Conservation (phyloP, 768 basidiomycete genomes). For the Strobilomyces echinocephalus region DNA sequence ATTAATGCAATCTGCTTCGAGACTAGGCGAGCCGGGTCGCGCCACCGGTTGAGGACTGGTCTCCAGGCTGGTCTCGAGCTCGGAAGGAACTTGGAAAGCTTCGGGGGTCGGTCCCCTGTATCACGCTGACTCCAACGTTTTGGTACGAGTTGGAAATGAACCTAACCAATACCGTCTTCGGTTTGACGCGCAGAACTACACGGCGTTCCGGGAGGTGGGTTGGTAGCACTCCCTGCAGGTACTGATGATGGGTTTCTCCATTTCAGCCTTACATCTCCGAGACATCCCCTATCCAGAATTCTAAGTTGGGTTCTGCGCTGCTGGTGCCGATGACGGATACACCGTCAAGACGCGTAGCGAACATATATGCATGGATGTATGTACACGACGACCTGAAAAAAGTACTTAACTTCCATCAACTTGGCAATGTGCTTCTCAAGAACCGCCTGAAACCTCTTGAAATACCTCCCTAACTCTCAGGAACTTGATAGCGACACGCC, state of each 20-base stretch:
- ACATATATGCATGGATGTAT: slow-evolving; percentile 26
- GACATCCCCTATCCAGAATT: slow-evolving; percentile 38
- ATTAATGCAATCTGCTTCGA: too few relatives aligned
- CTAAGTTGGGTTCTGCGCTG: slow-evolving; percentile 45
- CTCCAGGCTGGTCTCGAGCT: neutral
- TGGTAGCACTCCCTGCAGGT: neutral
- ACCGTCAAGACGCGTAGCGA: slow-evolving; percentile 48
- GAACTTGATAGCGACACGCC: too few relatives aligned
- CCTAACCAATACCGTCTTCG: slow-evolving; percentile 44
- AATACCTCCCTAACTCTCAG: too few relatives aligned
- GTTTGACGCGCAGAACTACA: slow-evolving; percentile 43
- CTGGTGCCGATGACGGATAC: slow-evolving; percentile 38
- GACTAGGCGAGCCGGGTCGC: slow-evolving; percentile 27
- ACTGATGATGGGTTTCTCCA: neutral
- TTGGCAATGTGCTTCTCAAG: too few relatives aligned
- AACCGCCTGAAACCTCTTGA: too few relatives aligned
- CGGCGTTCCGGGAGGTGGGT: slow-evolving; percentile 41
- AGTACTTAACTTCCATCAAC: too few relatives aligned
- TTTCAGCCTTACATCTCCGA: slow-evolving; percentile 43
- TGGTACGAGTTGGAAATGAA: slow-evolving; percentile 54
- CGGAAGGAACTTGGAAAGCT: slow-evolving; percentile 40
- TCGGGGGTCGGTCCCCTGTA: slow-evolving; percentile 40
- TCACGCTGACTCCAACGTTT: too few relatives aligned
- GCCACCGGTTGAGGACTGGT: neutral
- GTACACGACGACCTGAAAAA: too few relatives aligned